Evolutionary conservation across 768 basidiomycete genomes (phyloP).

Genomic region (Amanita pallidorosea): DNA sequence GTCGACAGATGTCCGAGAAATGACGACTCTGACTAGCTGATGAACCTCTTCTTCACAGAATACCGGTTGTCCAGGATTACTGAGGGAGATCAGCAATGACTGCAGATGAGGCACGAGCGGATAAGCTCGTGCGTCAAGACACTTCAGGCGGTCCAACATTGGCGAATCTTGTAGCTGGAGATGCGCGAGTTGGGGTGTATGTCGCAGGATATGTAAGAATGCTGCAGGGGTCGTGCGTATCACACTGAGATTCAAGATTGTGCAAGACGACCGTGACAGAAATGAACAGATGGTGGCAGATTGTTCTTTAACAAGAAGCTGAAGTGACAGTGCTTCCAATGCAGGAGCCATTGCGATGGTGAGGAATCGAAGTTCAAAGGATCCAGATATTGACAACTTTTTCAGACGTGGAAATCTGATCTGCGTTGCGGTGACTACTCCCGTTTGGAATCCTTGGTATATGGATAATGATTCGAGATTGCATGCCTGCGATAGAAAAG

Average conservation of each 20-base stretch:
- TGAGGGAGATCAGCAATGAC: too few species aligned
- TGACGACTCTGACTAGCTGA: too few species aligned
- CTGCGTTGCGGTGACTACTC: neutral
- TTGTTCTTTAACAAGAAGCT: neutral
- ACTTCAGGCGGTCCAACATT: too few species aligned
- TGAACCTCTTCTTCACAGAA: too few species aligned
- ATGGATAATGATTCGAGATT: neutral
- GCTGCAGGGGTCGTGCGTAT: neutral
- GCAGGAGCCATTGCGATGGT: neutral
- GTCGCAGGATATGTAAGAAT: neutral
- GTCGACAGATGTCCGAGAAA: too few species aligned
- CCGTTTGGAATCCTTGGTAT: neutral
- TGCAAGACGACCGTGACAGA: neutral
- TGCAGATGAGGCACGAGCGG: too few species aligned
- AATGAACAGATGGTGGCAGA: neutral
- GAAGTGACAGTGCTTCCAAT: neutral
- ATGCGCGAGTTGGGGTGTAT: neutral
- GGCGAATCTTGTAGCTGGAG: neutral
- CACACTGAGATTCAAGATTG: neutral
- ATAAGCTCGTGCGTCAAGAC: too few species aligned
- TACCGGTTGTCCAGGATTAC: too few species aligned
- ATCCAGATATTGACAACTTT: neutral
- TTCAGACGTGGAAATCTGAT: neutral
- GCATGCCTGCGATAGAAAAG: neutral
- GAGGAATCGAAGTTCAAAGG: neutral